Percentiles rank a stretch among this genome's conserved stretches.
Conservation (phyloP, 495 filamentous ascomycete species). For the Trichoderma asperelloides region DNA sequence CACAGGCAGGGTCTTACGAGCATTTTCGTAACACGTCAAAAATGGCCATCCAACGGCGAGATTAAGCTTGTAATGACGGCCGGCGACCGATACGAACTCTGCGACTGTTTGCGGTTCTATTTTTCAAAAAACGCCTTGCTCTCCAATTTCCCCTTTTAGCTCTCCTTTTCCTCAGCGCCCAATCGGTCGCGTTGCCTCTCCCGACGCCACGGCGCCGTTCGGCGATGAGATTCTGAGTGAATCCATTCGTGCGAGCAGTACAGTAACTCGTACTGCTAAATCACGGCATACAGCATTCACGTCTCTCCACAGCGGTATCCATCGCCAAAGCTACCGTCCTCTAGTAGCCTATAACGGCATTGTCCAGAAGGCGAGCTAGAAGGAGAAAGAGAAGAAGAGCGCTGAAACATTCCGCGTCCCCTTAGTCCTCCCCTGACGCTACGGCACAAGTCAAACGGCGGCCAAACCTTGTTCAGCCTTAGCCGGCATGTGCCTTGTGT, state of each 20-base stretch:
- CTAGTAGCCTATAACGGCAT: not conserved
- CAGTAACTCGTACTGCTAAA: too few species aligned
- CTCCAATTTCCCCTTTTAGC: not conserved
- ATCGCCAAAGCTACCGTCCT: too few species aligned
- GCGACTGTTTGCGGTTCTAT: not conserved
- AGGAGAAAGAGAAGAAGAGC: not conserved
- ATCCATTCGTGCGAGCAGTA: too few species aligned
- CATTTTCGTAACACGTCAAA: not conserved
- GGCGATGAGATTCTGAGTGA: too few species aligned
- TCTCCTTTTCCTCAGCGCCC: not conserved
- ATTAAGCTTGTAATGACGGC: not conserved
- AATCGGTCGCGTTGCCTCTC: not conserved
- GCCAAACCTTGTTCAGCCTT: not conserved
- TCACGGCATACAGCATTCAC: too few species aligned
- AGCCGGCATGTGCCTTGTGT: not conserved
- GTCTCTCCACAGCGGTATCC: too few species aligned
- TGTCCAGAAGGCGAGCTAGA: not conserved
- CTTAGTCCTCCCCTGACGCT: not conserved
- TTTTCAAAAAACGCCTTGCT: not conserved
- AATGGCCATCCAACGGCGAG: not conserved
- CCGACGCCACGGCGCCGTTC: too few species aligned
- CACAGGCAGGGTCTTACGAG: too few species aligned
- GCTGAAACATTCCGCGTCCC: not conserved
- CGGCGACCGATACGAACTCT: not conserved
- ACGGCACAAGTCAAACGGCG: not conserved